Evolutionary conservation across 1,284 basidiomycete genomes (phyloP).

Genomic region (Uromyces viciae-fabae): DNA sequence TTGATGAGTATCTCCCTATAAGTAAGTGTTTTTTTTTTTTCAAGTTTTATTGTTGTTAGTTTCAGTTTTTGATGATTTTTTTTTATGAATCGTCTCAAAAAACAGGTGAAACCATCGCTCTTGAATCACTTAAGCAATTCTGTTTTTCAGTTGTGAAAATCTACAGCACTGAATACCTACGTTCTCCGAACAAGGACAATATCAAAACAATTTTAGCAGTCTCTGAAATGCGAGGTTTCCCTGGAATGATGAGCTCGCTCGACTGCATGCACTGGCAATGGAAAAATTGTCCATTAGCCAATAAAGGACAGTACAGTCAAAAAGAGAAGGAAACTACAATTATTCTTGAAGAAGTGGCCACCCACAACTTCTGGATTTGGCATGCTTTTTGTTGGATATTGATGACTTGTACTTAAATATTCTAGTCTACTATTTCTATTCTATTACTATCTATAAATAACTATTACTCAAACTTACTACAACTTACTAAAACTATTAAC

Average conservation of each 20-base stretch:
- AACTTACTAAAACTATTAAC: too few species aligned
- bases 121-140: neutral
- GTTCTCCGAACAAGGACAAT: neutral
- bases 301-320: neutral
- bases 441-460: too few species aligned
- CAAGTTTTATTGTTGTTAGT: too few species aligned
- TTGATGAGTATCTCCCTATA: too few species aligned
- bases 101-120: too few species aligned
- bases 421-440: too few species aligned
- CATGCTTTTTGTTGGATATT: too few species aligned
- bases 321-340: slow-evolving; percentile 14
- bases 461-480: too few species aligned
- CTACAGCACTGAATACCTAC: neutral
- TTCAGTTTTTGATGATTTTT: too few species aligned
- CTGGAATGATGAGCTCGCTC: neutral
- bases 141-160: neutral
- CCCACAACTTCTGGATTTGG: neutral
- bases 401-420: too few species aligned
- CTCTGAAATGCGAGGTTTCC: neutral
- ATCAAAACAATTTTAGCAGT: neutral
- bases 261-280: slow-evolving; percentile 3
- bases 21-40: too few species aligned
- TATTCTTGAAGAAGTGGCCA: neutral
- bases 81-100: too few species aligned
- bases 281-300: slow-evolving; percentile 11